Evolutionary conservation across 192 early-diverging fungal genomes (phyloP).

Genomic region (Umbelopsis sp.): DNA sequence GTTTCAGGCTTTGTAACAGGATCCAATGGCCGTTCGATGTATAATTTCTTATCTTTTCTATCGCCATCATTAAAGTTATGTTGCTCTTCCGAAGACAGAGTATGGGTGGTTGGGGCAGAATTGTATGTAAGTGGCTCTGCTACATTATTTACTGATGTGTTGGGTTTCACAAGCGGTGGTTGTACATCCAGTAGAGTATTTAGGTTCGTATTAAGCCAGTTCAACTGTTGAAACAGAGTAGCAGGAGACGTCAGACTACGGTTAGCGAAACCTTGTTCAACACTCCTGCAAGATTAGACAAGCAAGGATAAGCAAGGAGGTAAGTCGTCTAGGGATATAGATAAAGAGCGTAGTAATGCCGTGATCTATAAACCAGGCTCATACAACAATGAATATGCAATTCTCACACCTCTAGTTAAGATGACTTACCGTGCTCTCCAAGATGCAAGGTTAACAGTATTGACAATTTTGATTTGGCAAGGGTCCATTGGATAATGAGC

Average conservation of each 20-base stretch:
- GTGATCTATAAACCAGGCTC: neutral
- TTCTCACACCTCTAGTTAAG: neutral
- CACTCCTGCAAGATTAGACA: neutral
- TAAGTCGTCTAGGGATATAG: neutral
- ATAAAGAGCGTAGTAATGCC: neutral
- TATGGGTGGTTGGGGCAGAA: neutral
- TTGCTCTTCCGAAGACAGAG: neutral
- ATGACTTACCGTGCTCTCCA: constrained; percentile 8
- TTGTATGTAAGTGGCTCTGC: neutral
- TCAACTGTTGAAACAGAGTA: constrained; percentile 43
- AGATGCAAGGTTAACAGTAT: constrained; percentile 8
- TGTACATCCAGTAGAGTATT: neutral
- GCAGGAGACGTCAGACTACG: neutral
- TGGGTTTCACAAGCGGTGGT: neutral
- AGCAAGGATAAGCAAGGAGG: constrained; percentile 9
- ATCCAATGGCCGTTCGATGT: neutral
- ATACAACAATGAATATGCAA: neutral
- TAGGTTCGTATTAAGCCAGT: constrained; percentile 52
- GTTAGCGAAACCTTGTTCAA: constrained; percentile 1
- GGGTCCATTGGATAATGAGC: constrained; percentile 42
- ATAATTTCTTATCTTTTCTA: neutral
- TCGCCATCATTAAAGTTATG: neutral
- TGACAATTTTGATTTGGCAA: constrained; percentile 36
- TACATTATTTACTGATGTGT: neutral
- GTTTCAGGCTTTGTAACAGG: neutral